Conservation (phyloP, 2,329 filamentous ascomycete species). For the Lecanosticta acicola region DNA sequence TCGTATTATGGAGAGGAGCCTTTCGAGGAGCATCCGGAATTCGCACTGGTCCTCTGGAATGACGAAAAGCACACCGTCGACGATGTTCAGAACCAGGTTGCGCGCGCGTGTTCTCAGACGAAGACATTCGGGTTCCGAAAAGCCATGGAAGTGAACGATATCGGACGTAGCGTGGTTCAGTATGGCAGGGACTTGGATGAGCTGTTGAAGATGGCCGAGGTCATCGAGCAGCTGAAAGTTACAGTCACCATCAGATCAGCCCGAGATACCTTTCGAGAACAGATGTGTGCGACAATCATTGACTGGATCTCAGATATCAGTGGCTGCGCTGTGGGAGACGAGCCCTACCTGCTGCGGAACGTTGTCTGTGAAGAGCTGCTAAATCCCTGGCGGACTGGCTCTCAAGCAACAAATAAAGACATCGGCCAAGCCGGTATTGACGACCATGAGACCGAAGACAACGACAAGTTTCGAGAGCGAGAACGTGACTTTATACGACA, state of each 20-base stretch:
- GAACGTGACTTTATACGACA: conserved; percentile 35
- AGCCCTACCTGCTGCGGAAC: conserved; percentile 71
- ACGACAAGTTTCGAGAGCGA: conserved; percentile 34
- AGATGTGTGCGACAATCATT: conserved; percentile 97
- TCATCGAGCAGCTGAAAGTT: conserved; percentile 92
- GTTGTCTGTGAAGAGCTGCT: conserved; percentile 89
- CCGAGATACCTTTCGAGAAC: conserved; percentile 90
- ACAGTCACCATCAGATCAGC: conserved; percentile 92
- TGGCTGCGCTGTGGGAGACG: conserved; percentile 75
- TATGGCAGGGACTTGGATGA: conserved; percentile 66
- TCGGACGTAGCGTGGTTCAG: conserved; percentile 79
- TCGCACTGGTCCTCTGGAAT: conserved; percentile 87
- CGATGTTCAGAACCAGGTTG: conserved; percentile 85
- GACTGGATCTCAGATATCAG: conserved; percentile 94
- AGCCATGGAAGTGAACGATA: conserved; percentile 81
- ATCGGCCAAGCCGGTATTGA: conserved; percentile 75
- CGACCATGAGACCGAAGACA: conserved; percentile 66
- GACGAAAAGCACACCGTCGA: conserved; percentile 96
- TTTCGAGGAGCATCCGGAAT: conserved; percentile 63
- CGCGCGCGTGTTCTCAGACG: conserved; percentile 74
- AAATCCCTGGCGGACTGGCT: conserved; percentile 79
- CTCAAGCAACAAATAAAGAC: conserved; percentile 70
- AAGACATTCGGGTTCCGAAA: conserved; percentile 63
- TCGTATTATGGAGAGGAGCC: conserved; percentile 62
- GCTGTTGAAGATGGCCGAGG: conserved; percentile 70